These are phyloP conservation scores for Penicillium longicatenatum DNA, from an alignment of 495 filamentous ascomycete species.

Conservation along the genomic window DNA sequence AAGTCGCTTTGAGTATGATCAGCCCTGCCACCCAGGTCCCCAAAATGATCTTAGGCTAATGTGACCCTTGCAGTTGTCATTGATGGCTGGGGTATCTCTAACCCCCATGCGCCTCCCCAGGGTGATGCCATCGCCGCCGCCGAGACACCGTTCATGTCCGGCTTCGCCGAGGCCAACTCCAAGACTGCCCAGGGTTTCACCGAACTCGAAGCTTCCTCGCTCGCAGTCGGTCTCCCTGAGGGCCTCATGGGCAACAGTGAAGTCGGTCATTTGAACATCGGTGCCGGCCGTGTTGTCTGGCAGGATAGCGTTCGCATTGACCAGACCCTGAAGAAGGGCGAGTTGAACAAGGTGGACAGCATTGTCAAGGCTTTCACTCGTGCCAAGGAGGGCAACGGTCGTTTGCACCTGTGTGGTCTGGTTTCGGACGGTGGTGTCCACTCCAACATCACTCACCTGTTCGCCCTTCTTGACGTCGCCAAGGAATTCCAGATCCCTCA, in stretches of 20 bases:
- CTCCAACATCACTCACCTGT: conserved; percentile 90
- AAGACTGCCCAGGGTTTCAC: conserved; percentile 77
- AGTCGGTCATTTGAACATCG: conserved; percentile 98
- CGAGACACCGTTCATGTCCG: conserved; percentile 88
- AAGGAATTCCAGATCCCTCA: conserved; percentile 84
- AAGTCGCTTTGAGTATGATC: conserved; percentile 85
- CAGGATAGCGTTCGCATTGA: conserved; percentile 99
- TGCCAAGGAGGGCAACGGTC: conserved; percentile 87
- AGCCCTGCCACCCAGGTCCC: conserved; percentile 16
- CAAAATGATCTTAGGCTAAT: conserved; percentile 23
- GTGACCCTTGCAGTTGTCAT: conserved; percentile 71
- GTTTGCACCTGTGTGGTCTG: conserved; percentile 87
- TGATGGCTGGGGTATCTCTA: conserved; percentile 95
- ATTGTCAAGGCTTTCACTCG: conserved; percentile 74
- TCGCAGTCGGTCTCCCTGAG: conserved; percentile 93
- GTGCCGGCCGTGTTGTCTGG: conserved; percentile 96
- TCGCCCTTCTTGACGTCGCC: conserved; percentile 81
- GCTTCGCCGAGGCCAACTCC: conserved; percentile 61
- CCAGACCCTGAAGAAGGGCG: conserved; percentile 85
- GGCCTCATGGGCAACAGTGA: conserved; percentile 99
- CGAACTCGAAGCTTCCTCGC: conserved; percentile 90
- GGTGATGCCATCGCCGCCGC: conserved; percentile 95
- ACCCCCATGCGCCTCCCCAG: conserved; percentile 71
- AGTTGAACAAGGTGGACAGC: conserved; percentile 75
- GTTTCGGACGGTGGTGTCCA: conserved; percentile 96